Base-by-base conservation (phyloP, 768 basidiomycete species). In the Melanogaster broomeanus region DNA sequence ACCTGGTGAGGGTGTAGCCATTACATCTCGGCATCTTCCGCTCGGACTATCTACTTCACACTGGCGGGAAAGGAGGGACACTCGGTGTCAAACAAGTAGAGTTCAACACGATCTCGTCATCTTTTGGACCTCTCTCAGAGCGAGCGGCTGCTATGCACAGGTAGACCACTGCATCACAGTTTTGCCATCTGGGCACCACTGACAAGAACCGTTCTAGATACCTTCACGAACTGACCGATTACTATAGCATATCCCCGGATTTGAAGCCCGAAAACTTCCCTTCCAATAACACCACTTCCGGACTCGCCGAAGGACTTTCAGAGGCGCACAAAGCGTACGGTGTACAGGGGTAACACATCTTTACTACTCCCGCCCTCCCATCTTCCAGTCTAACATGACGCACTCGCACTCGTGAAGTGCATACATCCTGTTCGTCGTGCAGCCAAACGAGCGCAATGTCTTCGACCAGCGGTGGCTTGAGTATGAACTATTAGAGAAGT, bases 101-200 rank as follows among this genome's bases (percentile, higher is more conserved):
- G 67, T 97, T 98, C 73, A 99, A 99, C 65, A 97, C 96, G 9
- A 95, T 98, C 56, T 92, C 94, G 3, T 83, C 87, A 0, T 94
- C 93, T 1, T 96, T 98, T 66, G 96, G 93, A 0, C 63, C 85
- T 1, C 75, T 98, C 13, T 90, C 90, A 0, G 76, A 89, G 55
- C 77, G 75, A 33, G 74, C 78, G 10, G 77, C 87, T 4, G 80
- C 82, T 21, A 67, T 98, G 64, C 96, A 98, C 70, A 77, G 85
- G 92, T 93, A 58, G 43, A 73, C 48, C 13, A 4, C 18, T 6
- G 4, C 24, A 27, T 34, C 5, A 13, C 35, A 19, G 30, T 25
- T n/a, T 4, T 15, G 28, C 22, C 18, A 33, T 25, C 11, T 8
- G 4, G 12, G 6, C 27, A 19, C 13, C 10, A 3, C 30, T 44